A percentile compares a stretch with the other conserved stretches of the same genome.
Conservation (phyloP, 345 rosid genomes). For the Pugionium cornutum region DNA sequence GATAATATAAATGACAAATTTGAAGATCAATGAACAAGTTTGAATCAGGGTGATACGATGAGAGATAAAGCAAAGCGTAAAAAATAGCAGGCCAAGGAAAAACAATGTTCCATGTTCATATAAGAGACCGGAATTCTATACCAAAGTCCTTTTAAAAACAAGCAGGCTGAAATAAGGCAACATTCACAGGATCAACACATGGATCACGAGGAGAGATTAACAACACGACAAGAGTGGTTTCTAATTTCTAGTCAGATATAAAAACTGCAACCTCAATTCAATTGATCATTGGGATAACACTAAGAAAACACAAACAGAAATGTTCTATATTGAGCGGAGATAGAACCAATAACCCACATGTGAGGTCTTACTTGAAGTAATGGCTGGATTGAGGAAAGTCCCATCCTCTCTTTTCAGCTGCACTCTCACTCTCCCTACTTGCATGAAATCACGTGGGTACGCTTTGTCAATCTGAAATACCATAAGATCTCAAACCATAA, state of each 20-base stretch:
- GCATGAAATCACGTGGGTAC: no score
- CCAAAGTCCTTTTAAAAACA: conserved; percentile 2
- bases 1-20: neutral
- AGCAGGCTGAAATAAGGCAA: neutral
- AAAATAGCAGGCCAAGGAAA: neutral
- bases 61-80: neutral
- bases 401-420: conserved; percentile 82
- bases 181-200: neutral
- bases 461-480: conserved; percentile 48
- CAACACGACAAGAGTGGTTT: neutral
- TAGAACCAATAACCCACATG: conserved; percentile 18
- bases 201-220: neutral
- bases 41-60: conserved; percentile 5
- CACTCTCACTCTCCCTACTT: conserved; percentile 67
- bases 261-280: conserved; percentile 2
- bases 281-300: neutral
- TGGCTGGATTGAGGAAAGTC: conserved; percentile 52
- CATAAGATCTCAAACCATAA: neutral
- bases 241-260: neutral
- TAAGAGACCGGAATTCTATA: neutral
- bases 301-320: conserved; percentile 2
- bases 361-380: no score
- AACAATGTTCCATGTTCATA: neutral
- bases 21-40: conserved; percentile 11
- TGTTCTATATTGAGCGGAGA: neutral